Base-by-base conservation (phyloP, 2,329 filamentous ascomycete genomes). In the Aspergillus sp. region DNA sequence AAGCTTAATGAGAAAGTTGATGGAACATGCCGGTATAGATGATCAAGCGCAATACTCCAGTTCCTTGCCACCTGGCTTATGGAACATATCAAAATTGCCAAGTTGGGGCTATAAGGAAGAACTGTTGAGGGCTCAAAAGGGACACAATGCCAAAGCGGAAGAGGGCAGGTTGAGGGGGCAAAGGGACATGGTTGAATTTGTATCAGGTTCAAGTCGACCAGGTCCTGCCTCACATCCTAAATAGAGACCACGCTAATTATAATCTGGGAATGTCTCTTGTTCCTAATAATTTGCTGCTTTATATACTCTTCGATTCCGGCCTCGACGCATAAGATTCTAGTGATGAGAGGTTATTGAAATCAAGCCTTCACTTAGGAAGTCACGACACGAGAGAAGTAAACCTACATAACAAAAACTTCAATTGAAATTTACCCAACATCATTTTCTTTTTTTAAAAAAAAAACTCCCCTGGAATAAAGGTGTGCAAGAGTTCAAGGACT, bases 21-120 rank as follows among this genome's bases (percentile, higher is more conserved):
- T 85, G 79, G 75, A 79, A 6, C 85, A 85, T 73, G 82, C 83
- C 7, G 83, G 80, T 1, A 78, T 88, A 37, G 73, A 74, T 49
- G 76, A 78, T 45, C 73, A 79, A 62, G 78, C 80, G 9, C 82
- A 85, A 65, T 85, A 87, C 69, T 73, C 73, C 45, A 83, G 81
- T 13, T 79, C 83, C 11, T 62, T 82, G 39, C 71, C 77, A 5
- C 55, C 51, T 17, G 71, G 76, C 7, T 41, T 79, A 50, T 81
- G 76, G 76, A 64, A 77, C 62, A 65, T 72, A 4, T 64, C 66
- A 3, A 65, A 52, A 30, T 67, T 81, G 37, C 78, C 79, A 6
- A 52, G 53, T 1, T 78, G 74, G 73, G 79, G 74, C 1, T 81
- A 76, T 62, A 81, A 79, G 59, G 79, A 80, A 53, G 75, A 78